Evolutionary conservation across 495 filamentous ascomycete genomes (phyloP), one percentile per base, ranked within the genome.

Genomic region (Penicillium canescens): DNA sequence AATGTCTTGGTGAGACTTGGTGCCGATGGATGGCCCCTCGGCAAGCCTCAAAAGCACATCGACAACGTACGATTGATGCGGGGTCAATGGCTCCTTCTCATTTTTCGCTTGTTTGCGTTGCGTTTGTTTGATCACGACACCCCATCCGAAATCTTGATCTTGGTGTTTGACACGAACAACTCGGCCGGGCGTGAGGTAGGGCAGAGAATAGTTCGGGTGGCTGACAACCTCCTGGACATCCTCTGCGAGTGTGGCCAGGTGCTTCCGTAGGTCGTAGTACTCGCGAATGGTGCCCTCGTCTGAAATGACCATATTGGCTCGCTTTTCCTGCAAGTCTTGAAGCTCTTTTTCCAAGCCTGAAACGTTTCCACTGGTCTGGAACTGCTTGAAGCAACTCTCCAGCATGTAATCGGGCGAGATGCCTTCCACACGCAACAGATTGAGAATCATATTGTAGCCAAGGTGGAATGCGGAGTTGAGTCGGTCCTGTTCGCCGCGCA

Each of bases 371-470:
- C 90, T 89, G 59, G 94, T 96, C 68, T 98, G 94, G 71, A 98
- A 98, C 69, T 98, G 95, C 70, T 88, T 95, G 77, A 98, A 98
- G 62, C 95, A 98, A 57, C 86, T 81, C 73, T 96, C 90, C 13
- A 98, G 78, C 94, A 98, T 98, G 68, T 86, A 97, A 59, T 98
- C 92, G 9, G 94, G 95, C 8, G 90, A 96, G 45, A 98, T 94
- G 11, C 90, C 92, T 67, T 98, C 94, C 34, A 98, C 91, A 73
- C 94, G 82, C 77, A 96, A 88, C 46, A 98, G 75, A 59, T 98
- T 98, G 53, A 98, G 76, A 63, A 98, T 87, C 94, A 98, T 98
- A 71, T 98, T 98, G 77, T 98, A 98, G n/a, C 94, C 92, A 10
- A 98, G 80, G 66, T 98, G 89, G 75, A 98, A 98, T 12, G 94